phyloP scores from a whole-genome alignment of 179 eudicot species.

The Camellia oleifera region DNA sequence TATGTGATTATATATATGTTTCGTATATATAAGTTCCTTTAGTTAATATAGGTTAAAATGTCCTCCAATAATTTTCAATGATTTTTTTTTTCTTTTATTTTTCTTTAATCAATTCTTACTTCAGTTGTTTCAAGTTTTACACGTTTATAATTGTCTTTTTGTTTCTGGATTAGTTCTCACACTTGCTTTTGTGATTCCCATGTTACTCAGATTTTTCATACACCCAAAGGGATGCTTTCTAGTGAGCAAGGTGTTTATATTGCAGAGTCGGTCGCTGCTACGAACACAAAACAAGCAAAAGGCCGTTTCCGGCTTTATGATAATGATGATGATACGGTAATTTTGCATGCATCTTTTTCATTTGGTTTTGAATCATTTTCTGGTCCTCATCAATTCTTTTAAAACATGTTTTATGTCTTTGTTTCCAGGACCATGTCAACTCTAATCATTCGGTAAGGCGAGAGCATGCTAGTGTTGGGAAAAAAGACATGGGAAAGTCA shows the following conservation, averaged over 20 bases:
- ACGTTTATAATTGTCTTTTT: background rate
- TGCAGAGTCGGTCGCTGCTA: conserved; percentile 56
- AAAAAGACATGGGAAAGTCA: conserved; percentile 61
- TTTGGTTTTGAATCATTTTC: conserved; percentile 5
- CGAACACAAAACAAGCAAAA: conserved; percentile 55
- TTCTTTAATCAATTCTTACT: background rate
- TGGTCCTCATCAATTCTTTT: background rate
- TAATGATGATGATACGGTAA: conserved; percentile 56
- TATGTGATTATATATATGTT: too few species aligned
- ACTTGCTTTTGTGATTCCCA: background rate
- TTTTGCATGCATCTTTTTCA: conserved; percentile 16
- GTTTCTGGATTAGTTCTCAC: conserved; percentile 6
- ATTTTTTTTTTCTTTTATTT: background rate
- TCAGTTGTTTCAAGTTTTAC: background rate
- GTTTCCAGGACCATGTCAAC: conserved; percentile 50
- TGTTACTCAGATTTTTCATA: conserved; percentile 64
- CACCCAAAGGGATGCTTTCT: conserved; percentile 94
- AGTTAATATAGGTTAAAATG: background rate
- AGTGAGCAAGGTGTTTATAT: conserved; percentile 92
- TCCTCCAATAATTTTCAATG: background rate
- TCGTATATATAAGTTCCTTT: background rate
- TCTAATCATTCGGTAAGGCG: conserved; percentile 58
- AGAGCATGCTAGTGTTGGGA: conserved; percentile 54
- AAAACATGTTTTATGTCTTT: background rate
- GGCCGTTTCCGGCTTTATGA: conserved; percentile 54